Evolutionary conservation across 2,329 filamentous ascomycete species (phyloP).

Genomic region (Lachnellula hyalina): DNA sequence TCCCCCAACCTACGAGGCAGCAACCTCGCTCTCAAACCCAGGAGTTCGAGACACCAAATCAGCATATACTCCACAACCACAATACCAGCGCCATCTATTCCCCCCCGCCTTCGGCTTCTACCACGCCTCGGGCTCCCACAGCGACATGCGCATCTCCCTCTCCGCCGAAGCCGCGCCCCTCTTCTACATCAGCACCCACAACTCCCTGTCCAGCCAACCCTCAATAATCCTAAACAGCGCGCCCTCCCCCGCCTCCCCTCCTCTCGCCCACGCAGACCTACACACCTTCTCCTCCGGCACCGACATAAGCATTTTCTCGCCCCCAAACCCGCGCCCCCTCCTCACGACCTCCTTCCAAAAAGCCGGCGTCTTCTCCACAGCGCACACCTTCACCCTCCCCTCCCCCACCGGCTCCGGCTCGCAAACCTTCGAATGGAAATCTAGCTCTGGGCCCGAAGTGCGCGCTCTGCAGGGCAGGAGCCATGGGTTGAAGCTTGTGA

Average conservation of each 20-base stretch:
- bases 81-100: constrained; percentile 2
- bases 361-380: neutral
- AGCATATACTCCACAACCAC: neutral
- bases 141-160: constrained; percentile 13
- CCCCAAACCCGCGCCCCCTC: neutral
- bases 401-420: neutral
- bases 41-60: neutral
- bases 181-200: constrained; percentile 17
- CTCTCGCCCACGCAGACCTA: constrained; percentile 18
- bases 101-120: constrained; percentile 18
- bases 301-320: constrained; percentile 11
- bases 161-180: constrained; percentile 11
- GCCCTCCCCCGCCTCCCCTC: neutral
- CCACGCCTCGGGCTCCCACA: constrained; percentile 3
- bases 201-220: constrained; percentile 8
- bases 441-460: constrained; percentile 12
- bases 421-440: constrained; percentile 19
- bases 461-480: constrained; percentile 7
- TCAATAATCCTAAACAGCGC: constrained; percentile 12
- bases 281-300: constrained; percentile 14
- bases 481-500: constrained; percentile 19
- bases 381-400: neutral
- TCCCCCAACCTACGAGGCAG: constrained; percentile 2
- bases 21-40: neutral
- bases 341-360: constrained; percentile 3